Evolutionary conservation across 2,329 filamentous ascomycete genomes (phyloP).

Genomic region (Esteya vermicola): DNA sequence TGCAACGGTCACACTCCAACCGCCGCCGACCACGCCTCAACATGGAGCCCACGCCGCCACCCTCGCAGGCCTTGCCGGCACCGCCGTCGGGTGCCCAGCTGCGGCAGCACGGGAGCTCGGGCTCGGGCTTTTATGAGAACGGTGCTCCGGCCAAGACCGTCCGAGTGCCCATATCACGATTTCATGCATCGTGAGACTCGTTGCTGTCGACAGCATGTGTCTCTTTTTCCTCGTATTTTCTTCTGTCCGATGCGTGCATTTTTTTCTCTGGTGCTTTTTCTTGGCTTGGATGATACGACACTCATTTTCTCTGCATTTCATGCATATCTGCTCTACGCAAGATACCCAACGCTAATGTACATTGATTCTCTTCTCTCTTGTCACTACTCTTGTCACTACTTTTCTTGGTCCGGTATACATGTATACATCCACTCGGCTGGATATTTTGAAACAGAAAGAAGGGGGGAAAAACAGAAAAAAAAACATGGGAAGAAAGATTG

Average conservation of each 20-base stretch:
- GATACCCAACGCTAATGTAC: too few relatives aligned
- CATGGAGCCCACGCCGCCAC: neutral
- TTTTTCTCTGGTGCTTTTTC: too few relatives aligned
- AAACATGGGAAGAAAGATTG: neutral
- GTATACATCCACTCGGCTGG: neutral
- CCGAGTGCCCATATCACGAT: constrained; percentile 2
- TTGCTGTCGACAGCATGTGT: neutral
- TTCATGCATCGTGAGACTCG: neutral
- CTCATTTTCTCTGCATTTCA: neutral
- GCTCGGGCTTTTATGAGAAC: neutral
- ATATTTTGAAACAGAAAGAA: too few relatives aligned
- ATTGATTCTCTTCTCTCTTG: too few relatives aligned
- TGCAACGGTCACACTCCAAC: too few relatives aligned
- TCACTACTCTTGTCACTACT: too few relatives aligned
- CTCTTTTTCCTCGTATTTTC: neutral
- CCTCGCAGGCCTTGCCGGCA: neutral
- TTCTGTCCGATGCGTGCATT: too few relatives aligned
- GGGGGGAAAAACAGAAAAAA: neutral
- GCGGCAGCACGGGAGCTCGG: neutral
- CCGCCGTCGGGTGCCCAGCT: neutral
- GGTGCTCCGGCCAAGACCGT: neutral
- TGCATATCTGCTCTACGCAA: neutral
- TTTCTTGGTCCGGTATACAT: too few relatives aligned
- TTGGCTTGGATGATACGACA: too few relatives aligned
- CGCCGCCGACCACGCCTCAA: neutral